Base-by-base conservation (phyloP, 2,329 filamentous ascomycete genomes). In the Graphium sp. region DNA sequence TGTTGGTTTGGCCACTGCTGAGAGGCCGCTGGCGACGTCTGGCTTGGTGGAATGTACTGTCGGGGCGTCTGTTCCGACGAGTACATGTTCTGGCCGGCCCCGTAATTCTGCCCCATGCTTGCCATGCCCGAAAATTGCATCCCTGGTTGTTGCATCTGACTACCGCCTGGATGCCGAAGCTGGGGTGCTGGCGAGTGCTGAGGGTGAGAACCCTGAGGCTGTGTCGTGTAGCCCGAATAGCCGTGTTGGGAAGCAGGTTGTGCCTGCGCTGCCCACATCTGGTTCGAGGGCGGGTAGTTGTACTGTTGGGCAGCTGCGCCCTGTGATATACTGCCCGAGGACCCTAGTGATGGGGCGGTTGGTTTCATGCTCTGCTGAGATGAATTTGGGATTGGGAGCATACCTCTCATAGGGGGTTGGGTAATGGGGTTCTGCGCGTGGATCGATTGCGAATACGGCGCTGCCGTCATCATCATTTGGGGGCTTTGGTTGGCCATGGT, bases 371-470 rank as follows among this genome's bases (percentile, higher is more conserved):
- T 74, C 49, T 79, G 68, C 44, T 77, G 67, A 52, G 49, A 51
- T 39, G 48, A 70, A 53, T 45, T 40, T 37, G 43, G 30, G 38
- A 31, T 59, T 53, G 73, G 69, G 37, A 69, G 66, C 55, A 77
- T 74, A 45, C 67, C 64, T 52, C 79, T 71, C 49, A 83, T 72
- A 15, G 60, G 73, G 15, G 81, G 75, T 46, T 82, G 78, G 18
- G 66, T 66, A 45, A 84, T 71, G 22, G 74, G 63, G 43, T 70
- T 75, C 44, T 79, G 79, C 20, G 75, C 66, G 44, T 80, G 74
- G 28, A 74, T 60, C 30, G 79, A 66, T 43, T 75, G 77, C 30
- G 74, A 70, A 50, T 84, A 91, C 2, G 68, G 61, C 35, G 56
- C 67, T 39, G 50, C 66, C 39, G 65, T 63, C 62, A 72, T 71